phyloP scores from a whole-genome alignment of 2,329 filamentous ascomycete genomes.

The Fusarium verrucosum region DNA sequence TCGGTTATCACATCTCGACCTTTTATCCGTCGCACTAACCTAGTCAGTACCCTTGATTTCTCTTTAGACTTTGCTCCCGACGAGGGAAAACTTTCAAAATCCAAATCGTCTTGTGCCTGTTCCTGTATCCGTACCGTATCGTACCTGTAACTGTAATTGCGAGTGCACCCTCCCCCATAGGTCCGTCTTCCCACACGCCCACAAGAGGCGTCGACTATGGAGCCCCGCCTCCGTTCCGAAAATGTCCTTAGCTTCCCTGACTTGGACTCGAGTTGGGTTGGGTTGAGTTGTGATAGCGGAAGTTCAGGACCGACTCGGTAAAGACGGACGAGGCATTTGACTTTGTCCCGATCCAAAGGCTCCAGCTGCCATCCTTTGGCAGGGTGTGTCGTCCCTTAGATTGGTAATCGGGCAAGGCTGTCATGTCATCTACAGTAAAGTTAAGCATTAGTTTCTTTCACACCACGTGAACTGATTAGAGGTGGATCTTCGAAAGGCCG shows the following conservation, averaged over 20 bases:
- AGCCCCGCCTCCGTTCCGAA: slow-evolving; percentile 25
- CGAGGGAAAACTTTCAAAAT: slow-evolving; percentile 9
- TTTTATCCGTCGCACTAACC: slow-evolving; percentile 11
- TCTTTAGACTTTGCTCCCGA: slow-evolving; percentile 1
- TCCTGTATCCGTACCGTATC: slow-evolving; percentile 23
- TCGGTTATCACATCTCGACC: slow-evolving; percentile 26
- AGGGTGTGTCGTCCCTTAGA: slow-evolving; percentile 13
- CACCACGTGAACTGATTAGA: slow-evolving; percentile 23
- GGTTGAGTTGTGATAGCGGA: not conserved
- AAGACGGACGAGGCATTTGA: slow-evolving; percentile 35
- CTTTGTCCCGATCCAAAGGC: slow-evolving; percentile 18
- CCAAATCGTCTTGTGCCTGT: slow-evolving; percentile 18
- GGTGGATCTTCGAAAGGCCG: slow-evolving; percentile 11
- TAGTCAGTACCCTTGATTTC: not conserved
- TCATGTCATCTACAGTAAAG: slow-evolving; percentile 3
- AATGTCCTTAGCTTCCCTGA: slow-evolving; percentile 20
- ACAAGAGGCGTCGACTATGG: slow-evolving; percentile 24
- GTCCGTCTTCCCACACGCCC: slow-evolving; percentile 22
- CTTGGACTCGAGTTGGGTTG: slow-evolving; percentile 6
- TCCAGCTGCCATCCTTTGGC: slow-evolving; percentile 7
- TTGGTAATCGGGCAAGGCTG: slow-evolving; percentile 13
- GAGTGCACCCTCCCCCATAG: slow-evolving; percentile 10
- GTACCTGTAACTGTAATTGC: slow-evolving; percentile 16
- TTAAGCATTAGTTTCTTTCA: slow-evolving; percentile 11
- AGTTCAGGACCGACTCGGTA: slow-evolving; percentile 22